Percentiles rank a stretch among this genome's conserved stretches.
phyloP scores from a whole-genome alignment of 148 eudicot species.

The Persicaria maculosa region DNA sequence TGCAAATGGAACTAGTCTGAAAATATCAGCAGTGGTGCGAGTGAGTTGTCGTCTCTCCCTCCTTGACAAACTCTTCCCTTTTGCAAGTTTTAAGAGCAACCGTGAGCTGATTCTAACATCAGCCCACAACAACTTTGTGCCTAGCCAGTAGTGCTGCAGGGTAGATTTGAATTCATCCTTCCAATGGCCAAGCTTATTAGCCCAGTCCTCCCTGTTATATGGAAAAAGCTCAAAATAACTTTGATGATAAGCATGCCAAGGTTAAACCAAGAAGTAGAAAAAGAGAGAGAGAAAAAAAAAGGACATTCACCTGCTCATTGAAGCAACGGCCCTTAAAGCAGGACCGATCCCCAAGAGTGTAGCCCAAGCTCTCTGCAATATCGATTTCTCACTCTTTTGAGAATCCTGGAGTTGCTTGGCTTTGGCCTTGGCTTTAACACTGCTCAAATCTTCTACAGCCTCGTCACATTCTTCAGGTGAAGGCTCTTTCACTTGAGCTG shows the following conservation, averaged over 20 bases:
- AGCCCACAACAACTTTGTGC: conserved; percentile 72
- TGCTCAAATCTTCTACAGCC: conserved; percentile 73
- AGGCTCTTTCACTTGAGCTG: conserved; percentile 49
- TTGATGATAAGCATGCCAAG: not conserved
- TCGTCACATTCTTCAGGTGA: conserved; percentile 88
- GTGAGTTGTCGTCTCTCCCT: conserved; percentile 87
- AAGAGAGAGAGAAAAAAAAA: not conserved
- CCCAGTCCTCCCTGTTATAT: conserved; percentile 68
- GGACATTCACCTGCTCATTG: conserved; percentile 62
- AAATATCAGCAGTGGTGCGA: conserved; percentile 82
- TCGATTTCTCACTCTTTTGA: conserved; percentile 37
- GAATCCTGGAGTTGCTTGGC: conserved; percentile 45
- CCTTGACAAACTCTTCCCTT: conserved; percentile 68
- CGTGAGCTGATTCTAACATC: conserved; percentile 78
- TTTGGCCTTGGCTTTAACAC: conserved; percentile 67
- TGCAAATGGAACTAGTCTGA: conserved; percentile 87
- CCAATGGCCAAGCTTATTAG: conserved; percentile 58
- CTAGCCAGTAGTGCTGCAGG: conserved; percentile 80
- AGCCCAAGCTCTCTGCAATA: conserved; percentile 53
- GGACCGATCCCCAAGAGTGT: conserved; percentile 68
- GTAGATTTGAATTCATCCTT: conserved; percentile 57
- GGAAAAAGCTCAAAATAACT: not conserved
- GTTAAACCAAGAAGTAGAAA: not conserved
- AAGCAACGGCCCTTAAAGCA: conserved; percentile 65
- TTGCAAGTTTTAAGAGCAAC: conserved; percentile 53